Evolutionary conservation across 2,329 filamentous ascomycete species (phyloP).

Genomic region (Phaeosphaeria sp.): DNA sequence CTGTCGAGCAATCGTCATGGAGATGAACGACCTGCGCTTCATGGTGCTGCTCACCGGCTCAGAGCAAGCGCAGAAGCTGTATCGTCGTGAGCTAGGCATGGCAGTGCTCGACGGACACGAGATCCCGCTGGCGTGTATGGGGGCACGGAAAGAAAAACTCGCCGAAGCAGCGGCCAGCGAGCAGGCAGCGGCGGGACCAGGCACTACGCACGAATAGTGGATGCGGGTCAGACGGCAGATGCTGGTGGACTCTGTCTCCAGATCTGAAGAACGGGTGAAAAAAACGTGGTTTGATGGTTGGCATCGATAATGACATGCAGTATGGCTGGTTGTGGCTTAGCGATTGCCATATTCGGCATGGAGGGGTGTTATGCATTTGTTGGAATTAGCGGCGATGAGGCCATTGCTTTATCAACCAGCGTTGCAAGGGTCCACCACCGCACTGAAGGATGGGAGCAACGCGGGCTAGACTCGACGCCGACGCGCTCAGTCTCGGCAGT

Average conservation of each 20-base stretch:
- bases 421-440: slow-evolving; percentile 14
- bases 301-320: slow-evolving; percentile 27
- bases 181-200: slow-evolving; percentile 8
- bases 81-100: slow-evolving; percentile 38
- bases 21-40: slow-evolving; percentile 64
- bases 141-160: slow-evolving; percentile 28
- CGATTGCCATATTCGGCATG: slow-evolving; percentile 2
- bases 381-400: slow-evolving; percentile 19
- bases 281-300: slow-evolving; percentile 31
- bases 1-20: slow-evolving; percentile 63
- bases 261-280: slow-evolving; percentile 25
- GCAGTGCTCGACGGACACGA: slow-evolving; percentile 24
- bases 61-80: slow-evolving; percentile 33
- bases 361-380: slow-evolving; percentile 3
- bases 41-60: slow-evolving; percentile 35
- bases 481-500: slow-evolving; percentile 1
- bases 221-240: slow-evolving; percentile 12
- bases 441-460: slow-evolving; percentile 2
- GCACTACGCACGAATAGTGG: slow-evolving; percentile 8
- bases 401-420: slow-evolving; percentile 19
- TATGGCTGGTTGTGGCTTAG: slow-evolving; percentile 24
- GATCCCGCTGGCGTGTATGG: slow-evolving; percentile 31
- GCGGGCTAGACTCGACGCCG: background rate
- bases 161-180: slow-evolving; percentile 11
- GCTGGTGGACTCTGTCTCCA: slow-evolving; percentile 24